A percentile compares a stretch with the other conserved stretches of the same genome.
Conservation (phyloP, 148 eudicot species). For the Chenopodium formosanum region DNA sequence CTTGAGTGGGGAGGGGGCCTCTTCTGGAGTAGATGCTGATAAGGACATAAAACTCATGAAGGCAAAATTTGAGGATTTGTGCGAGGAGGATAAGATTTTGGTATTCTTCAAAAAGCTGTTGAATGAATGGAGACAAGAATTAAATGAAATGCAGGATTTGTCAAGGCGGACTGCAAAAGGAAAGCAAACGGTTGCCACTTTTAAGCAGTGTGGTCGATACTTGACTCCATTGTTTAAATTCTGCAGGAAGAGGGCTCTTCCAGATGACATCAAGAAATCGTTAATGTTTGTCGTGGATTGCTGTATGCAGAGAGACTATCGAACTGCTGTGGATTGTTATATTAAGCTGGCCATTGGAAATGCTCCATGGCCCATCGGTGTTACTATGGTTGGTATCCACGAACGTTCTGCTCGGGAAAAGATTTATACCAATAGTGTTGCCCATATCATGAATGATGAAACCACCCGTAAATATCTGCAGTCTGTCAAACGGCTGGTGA, state of each 20-base stretch:
- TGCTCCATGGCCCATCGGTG: too few relatives aligned
- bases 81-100: constrained; percentile 62
- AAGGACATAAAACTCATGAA: constrained; percentile 89
- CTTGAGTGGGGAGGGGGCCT: constrained; percentile 57
- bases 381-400: constrained; percentile 97
- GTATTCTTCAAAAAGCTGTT: constrained; percentile 88
- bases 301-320: constrained; percentile 79
- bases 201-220: constrained; percentile 95
- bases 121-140: constrained; percentile 91
- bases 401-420: constrained; percentile 99
- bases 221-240: constrained; percentile 82
- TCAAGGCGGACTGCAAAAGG: constrained; percentile 88
- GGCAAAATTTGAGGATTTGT: constrained; percentile 44
- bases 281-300: constrained; percentile 18
- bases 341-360: constrained; percentile 10
- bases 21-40: constrained; percentile 67
- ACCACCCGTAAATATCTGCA: constrained; percentile 96
- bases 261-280: constrained; percentile 76
- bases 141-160: constrained; percentile 59
- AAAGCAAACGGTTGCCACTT: constrained; percentile 85
- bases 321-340: constrained; percentile 94
- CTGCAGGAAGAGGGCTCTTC: constrained; percentile 92
- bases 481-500: constrained; percentile 86
- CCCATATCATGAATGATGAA: constrained; percentile 96
- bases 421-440: constrained; percentile 94